A percentile compares a stretch with the other conserved stretches of the same genome.
These are phyloP conservation scores for Fusarium chuoi DNA, from an alignment of 2,329 filamentous ascomycete genomes.

Conservation along the genomic window DNA sequence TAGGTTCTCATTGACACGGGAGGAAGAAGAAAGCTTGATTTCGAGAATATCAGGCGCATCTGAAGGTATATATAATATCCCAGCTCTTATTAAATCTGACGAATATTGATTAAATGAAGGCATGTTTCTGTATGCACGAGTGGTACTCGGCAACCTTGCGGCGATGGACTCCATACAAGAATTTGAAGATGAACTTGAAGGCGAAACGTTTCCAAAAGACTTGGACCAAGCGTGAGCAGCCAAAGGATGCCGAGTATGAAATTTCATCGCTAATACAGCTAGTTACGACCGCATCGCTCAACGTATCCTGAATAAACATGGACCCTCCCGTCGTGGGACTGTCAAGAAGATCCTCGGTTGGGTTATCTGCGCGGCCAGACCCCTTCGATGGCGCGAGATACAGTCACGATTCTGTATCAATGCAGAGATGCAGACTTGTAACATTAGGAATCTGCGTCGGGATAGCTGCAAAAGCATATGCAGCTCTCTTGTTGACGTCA, in stretches of 20 bases:
- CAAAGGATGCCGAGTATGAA: no score
- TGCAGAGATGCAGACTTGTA: accelerated
- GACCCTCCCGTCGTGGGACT: accelerated
- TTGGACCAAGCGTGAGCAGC: not conserved
- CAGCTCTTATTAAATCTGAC: no score
- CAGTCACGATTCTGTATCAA: not conserved
- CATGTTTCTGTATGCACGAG: not conserved
- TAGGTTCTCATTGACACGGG: accelerated
- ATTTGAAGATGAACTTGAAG: not conserved
- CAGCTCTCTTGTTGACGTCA: accelerated
- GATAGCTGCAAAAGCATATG: not conserved
- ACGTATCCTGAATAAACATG: accelerated
- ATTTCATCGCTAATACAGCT: accelerated
- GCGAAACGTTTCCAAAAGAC: accelerated
- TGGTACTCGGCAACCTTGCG: accelerated
- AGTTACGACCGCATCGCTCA: not conserved
- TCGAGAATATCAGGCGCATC: accelerated
- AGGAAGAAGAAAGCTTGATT: accelerated
- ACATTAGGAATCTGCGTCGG: accelerated
- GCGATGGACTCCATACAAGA: accelerated
- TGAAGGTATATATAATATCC: not conserved
- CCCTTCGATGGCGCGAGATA: not conserved
- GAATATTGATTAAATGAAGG: not conserved
- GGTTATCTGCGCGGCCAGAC: accelerated
- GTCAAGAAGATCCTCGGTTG: not conserved